Base-by-base conservation (phyloP, 1,139 yeast genomes). In the Pichia sp. region DNA sequence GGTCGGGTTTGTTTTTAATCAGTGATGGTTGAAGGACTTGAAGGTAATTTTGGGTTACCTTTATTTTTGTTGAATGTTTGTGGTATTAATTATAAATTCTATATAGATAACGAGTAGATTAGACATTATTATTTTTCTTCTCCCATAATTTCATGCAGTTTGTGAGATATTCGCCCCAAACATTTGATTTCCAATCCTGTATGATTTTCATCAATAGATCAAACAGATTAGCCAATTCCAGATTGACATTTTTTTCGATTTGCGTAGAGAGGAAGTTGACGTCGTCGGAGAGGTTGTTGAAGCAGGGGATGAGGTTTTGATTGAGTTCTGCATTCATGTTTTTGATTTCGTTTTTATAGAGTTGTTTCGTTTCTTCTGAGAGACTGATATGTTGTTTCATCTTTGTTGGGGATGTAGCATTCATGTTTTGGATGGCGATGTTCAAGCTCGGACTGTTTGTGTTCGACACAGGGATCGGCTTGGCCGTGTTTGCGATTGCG, bases 271-370 rank as follows among this genome's bases (percentile, higher is more conserved):
- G 48, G 46, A 52, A 63, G 30, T 56, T 54, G 8, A 61, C 59
- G 52, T 66, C 69, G 5, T 51, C 50, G 34, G 52, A 36, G 14
- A 65, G 48, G 9, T 53, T 50, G 15, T 54, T 50, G 37, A 59
- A 63, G 44, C 67, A 62, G 3, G 65, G 65, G 4, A 58, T 50
- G 20, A 63, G 51, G 35, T 61, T 62, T 24, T 53, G 48, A 30
- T 51, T 53, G 28, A 65, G 47, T 40, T 65, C 67, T 5, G 51
- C 54, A 10, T 57, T 49, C 12, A 56, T 45, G 19, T 33, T 45
- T 7, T 49, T 42, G 12, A 63, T 54, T 38, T 62, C 65, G 14
- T 47, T 42, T 22, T 27, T 28, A 18, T 33, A 38, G 18, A 22
- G 4, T 12, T 38, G 36, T 27, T 42, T 42, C 2, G 61, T 54